Evolutionary conservation across 768 basidiomycete species (phyloP).

Genomic region (Tylopilus balloui): DNA sequence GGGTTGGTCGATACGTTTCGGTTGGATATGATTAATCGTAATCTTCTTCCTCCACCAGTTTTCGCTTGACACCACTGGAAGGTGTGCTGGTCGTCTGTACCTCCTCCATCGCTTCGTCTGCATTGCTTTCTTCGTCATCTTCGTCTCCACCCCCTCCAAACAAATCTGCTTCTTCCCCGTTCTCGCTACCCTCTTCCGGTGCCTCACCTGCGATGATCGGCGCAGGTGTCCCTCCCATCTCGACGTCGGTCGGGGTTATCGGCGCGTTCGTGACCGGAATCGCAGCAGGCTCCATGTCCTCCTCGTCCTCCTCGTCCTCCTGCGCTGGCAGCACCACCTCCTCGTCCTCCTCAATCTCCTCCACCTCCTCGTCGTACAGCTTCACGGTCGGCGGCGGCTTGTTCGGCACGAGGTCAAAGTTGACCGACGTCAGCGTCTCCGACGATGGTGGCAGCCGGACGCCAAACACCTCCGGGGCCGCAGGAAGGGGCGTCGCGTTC

Average conservation of each 20-base stretch:
- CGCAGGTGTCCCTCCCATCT: conserved; percentile 39
- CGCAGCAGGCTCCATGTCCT: conserved; percentile 66
- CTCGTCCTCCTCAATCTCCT: conserved; percentile 62
- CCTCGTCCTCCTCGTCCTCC: conserved; percentile 55
- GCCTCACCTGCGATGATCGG: conserved; percentile 33
- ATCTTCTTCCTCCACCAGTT: conserved; percentile 83
- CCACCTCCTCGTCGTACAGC: conserved; percentile 75
- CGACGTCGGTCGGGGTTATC: conserved; percentile 61
- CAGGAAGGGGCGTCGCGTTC: conserved; percentile 72
- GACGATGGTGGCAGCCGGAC: conserved; percentile 65
- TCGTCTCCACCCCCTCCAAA: conserved; percentile 70
- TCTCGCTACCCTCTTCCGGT: conserved; percentile 66
- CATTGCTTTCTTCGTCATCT: conserved; percentile 56
- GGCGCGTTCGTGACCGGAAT: conserved; percentile 37
- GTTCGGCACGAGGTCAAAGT: conserved; percentile 85
- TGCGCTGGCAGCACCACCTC: conserved; percentile 24
- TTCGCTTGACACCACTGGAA: conserved; percentile 69
- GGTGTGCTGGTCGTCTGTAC: conserved; percentile 51
- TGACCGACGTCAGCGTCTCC: conserved; percentile 75
- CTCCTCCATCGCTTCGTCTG: conserved; percentile 74
- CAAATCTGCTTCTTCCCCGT: conserved; percentile 68
- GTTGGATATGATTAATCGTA: conserved; percentile 51
- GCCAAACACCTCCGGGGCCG: conserved; percentile 86
- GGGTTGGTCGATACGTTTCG: not conserved
- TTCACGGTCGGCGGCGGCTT: conserved; percentile 75